phyloP scores from a whole-genome alignment of 441 rosid genomes.

The Adansonia gregorii region DNA sequence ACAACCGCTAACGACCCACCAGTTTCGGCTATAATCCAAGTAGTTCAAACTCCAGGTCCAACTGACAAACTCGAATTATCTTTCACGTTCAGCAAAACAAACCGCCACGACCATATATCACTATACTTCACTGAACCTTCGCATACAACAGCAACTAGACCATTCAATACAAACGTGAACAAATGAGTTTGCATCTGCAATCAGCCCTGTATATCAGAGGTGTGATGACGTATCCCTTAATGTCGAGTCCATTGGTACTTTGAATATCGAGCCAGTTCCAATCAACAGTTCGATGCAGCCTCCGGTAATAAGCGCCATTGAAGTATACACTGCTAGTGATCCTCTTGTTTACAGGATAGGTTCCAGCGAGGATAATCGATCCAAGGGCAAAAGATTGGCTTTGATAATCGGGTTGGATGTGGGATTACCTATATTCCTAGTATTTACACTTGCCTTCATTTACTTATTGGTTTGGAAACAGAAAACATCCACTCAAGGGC shows the following conservation, averaged over 20 bases:
- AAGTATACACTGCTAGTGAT: neutral
- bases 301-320: neutral
- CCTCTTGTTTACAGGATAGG: constrained; percentile 4
- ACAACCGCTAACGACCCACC: neutral
- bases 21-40: neutral
- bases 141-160: neutral
- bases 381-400: neutral
- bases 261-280: neutral
- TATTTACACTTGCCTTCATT: neutral
- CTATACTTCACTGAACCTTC: neutral
- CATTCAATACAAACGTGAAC: neutral
- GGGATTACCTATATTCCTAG: constrained; percentile 5
- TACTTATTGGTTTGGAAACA: neutral
- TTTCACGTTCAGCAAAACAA: neutral
- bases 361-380: neutral
- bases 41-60: neutral
- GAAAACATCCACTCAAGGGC: constrained; percentile 8
- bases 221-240: neutral
- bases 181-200: neutral
- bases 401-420: constrained; percentile 2
- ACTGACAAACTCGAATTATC: neutral
- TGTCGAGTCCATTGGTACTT: neutral
- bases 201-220: neutral
- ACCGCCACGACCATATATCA: neutral
- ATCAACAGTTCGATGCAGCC: neutral